Evolutionary conservation across 1,139 yeast genomes (phyloP).

Genomic region (Kodamaea derodonti): DNA sequence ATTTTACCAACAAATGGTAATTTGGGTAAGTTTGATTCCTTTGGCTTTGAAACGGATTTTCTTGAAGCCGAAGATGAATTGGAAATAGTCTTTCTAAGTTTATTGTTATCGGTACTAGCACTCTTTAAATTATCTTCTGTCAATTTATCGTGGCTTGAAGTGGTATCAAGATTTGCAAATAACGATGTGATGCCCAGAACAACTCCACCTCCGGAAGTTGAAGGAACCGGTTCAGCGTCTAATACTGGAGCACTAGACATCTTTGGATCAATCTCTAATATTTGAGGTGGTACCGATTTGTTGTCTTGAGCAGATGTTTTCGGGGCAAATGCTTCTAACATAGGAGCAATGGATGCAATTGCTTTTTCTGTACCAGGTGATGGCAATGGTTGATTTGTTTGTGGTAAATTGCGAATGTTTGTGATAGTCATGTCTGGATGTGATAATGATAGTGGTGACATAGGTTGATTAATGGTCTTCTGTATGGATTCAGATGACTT

Average conservation of each 20-base stretch:
- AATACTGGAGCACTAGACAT: conserved; percentile 3
- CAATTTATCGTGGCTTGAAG: conserved; percentile 9
- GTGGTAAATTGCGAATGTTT: conserved; percentile 6
- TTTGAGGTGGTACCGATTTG: not conserved
- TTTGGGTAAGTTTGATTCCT: conserved; percentile 43
- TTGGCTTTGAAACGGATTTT: conserved; percentile 44
- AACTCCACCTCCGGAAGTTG: no score
- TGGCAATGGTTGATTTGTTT: conserved; percentile 12
- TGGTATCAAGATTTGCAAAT: not conserved
- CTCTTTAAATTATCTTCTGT: conserved; percentile 18
- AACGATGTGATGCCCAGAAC: conserved; percentile 1
- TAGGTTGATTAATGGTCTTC: conserved; percentile 20
- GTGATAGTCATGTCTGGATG: conserved; percentile 13
- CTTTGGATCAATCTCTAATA: conserved; percentile 12
- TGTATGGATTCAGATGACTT: not conserved
- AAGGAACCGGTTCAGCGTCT: not conserved
- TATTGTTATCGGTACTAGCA: conserved; percentile 9
- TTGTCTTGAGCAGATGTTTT: conserved; percentile 61
- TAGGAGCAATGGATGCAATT: conserved; percentile 76
- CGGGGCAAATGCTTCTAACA: conserved; percentile 67
- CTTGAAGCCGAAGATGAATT: conserved; percentile 37
- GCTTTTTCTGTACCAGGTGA: conserved; percentile 50
- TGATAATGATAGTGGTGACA: conserved; percentile 31
- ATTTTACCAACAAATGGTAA: conserved; percentile 83
- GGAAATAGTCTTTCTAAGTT: conserved; percentile 35